These are phyloP conservation scores for Boletellus dicymbophilus DNA, from an alignment of 1,284 basidiomycete species.

Conservation along the genomic window DNA sequence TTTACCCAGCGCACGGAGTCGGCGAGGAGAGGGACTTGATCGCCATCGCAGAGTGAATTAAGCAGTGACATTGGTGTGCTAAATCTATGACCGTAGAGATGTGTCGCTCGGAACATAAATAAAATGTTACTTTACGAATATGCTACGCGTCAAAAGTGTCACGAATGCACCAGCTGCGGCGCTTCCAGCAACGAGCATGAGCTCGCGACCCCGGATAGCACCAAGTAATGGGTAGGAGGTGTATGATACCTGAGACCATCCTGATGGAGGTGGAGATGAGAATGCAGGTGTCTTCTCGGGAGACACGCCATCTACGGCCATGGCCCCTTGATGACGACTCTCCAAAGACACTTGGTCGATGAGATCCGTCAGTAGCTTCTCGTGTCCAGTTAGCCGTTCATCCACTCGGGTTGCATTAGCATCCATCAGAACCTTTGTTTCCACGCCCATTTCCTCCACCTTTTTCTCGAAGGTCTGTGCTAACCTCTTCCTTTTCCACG, in stretches of 20 bases:
- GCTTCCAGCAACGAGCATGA: constrained; percentile 29
- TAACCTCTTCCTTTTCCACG: constrained; percentile 86
- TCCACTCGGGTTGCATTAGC: constrained; percentile 50
- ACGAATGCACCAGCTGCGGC: constrained; percentile 29
- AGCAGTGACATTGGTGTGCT: too few relatives aligned
- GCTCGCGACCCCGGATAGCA: constrained; percentile 18
- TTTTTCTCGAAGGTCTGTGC: constrained; percentile 87
- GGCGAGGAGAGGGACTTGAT: constrained; percentile 5
- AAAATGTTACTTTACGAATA: constrained; percentile 23
- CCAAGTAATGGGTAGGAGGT: constrained; percentile 10
- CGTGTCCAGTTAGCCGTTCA: constrained; percentile 55
- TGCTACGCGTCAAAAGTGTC: constrained; percentile 19
- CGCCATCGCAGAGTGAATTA: background rate
- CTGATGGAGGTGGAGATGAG: background rate
- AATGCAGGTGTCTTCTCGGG: constrained; percentile 1
- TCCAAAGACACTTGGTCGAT: constrained; percentile 23
- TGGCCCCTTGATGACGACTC: constrained; percentile 8
- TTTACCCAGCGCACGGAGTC: background rate
- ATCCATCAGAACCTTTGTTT: constrained; percentile 50
- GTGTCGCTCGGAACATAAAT: constrained; percentile 2
- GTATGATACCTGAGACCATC: constrained; percentile 15
- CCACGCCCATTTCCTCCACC: constrained; percentile 71
- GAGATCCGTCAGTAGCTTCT: constrained; percentile 34
- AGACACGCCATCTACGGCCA: constrained; percentile 1
- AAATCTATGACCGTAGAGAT: constrained; percentile 3